A percentile compares a stretch with the other conserved stretches of the same genome.
Conservation (phyloP, 768 basidiomycete species). For the Podaxis sp. region DNA sequence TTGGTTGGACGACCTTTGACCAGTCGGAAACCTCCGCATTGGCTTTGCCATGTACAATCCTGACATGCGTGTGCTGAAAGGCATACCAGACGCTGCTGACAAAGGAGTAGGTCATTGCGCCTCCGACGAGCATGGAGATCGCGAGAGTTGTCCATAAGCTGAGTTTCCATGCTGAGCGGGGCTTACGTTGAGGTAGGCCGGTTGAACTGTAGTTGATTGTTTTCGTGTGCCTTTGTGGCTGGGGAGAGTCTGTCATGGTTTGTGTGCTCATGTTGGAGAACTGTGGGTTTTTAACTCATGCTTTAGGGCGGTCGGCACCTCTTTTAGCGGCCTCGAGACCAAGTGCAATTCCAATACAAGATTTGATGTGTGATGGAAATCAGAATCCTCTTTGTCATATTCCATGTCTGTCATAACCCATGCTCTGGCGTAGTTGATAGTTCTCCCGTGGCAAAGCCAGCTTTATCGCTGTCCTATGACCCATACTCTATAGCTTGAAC, state of each 20-base stretch:
- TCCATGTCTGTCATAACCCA: too few relatives aligned
- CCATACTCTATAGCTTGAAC: too few relatives aligned
- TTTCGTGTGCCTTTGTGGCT: neutral
- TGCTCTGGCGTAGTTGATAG: too few relatives aligned
- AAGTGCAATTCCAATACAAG: too few relatives aligned
- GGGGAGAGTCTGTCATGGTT: too few relatives aligned
- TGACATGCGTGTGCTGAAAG: neutral
- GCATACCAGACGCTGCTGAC: neutral
- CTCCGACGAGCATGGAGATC: neutral
- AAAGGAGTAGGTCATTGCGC: neutral
- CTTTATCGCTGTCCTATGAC: too few relatives aligned
- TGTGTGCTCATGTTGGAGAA: neutral
- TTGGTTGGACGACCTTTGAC: constrained; percentile 15
- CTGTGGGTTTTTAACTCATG: neutral
- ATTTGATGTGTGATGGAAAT: too few relatives aligned
- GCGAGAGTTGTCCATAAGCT: neutral
- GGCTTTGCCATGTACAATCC: constrained; percentile 1
- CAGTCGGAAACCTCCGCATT: neutral
- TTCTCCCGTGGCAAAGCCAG: too few relatives aligned
- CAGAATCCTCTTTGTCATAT: too few relatives aligned
- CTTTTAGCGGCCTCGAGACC: neutral
- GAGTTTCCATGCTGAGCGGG: constrained; percentile 6
- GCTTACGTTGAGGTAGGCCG: too few relatives aligned
- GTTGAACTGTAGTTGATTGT: constrained; percentile 1
- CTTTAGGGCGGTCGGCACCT: neutral